Conservation (phyloP, 2,329 filamentous ascomycete genomes). For the Fusarium falciforme region DNA sequence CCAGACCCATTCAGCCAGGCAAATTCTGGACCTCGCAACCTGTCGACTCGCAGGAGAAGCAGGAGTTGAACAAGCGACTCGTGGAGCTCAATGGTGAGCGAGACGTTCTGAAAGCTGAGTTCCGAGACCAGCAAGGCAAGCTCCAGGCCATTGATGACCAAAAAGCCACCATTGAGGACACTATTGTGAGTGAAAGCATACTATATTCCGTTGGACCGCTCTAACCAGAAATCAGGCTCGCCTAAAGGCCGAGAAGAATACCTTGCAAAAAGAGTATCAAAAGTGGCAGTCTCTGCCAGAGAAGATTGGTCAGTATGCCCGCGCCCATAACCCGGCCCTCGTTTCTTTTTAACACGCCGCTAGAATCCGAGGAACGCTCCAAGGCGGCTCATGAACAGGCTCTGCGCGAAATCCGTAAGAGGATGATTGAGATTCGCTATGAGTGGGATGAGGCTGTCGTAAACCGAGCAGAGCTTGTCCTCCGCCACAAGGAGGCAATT, state of each 20-base stretch:
- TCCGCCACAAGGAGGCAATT: constrained; percentile 69
- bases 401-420: constrained; percentile 48
- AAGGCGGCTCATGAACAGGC: constrained; percentile 47
- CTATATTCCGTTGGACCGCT: neutral
- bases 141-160: constrained; percentile 56
- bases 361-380: constrained; percentile 52
- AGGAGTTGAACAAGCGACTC: constrained; percentile 67
- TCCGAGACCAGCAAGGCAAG: constrained; percentile 51
- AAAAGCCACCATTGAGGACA: constrained; percentile 54
- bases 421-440: constrained; percentile 62
- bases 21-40: constrained; percentile 81
- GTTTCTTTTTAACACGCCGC: neutral
- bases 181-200: constrained; percentile 49
- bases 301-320: constrained; percentile 70
- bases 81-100: constrained; percentile 54
- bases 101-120: constrained; percentile 48
- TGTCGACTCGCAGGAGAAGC: constrained; percentile 74
- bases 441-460: constrained; percentile 67
- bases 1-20: constrained; percentile 70
- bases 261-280: constrained; percentile 73
- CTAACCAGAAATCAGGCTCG: constrained; percentile 53
- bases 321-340: neutral
- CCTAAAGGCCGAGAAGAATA: constrained; percentile 72
- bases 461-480: constrained; percentile 64
- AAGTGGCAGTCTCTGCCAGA: constrained; percentile 75